Evolutionary conservation across 495 filamentous ascomycete genomes (phyloP).

Genomic region (Hypoxylon crocopeplum): DNA sequence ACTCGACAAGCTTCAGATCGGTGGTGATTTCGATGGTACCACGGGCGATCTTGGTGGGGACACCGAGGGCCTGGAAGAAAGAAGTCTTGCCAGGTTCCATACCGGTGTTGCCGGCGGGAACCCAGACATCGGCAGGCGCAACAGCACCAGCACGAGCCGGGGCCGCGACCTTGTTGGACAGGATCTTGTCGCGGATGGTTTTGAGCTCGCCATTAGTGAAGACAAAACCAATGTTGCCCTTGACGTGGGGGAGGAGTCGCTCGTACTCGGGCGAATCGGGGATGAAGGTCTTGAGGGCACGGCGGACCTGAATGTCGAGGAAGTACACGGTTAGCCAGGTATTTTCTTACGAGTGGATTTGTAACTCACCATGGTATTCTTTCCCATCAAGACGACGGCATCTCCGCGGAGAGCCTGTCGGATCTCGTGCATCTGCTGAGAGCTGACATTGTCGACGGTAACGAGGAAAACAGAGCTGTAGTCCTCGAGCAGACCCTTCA

Average conservation of each 20-base stretch:
- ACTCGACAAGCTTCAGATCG: slow-evolving; percentile 97
- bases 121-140: slow-evolving; percentile 86
- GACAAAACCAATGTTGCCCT: slow-evolving; percentile 98
- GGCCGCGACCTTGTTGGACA: slow-evolving; percentile 95
- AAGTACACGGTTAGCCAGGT: too few relatives aligned
- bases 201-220: slow-evolving; percentile 98
- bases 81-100: slow-evolving; percentile 99
- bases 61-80: slow-evolving; percentile 99
- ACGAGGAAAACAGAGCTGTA: slow-evolving; percentile 98
- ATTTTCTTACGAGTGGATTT: too few relatives aligned
- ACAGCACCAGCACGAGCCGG: slow-evolving; percentile 96
- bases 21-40: slow-evolving; percentile 99
- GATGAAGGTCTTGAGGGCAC: slow-evolving; percentile 96
- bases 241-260: slow-evolving; percentile 93
- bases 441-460: slow-evolving; percentile 93
- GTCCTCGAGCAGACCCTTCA: slow-evolving; percentile 89
- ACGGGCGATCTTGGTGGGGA: slow-evolving; percentile 99
- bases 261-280: slow-evolving; percentile 93
- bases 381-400: slow-evolving; percentile 97
- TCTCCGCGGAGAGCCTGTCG: slow-evolving; percentile 84
- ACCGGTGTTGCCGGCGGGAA: slow-evolving; percentile 98
- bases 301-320: slow-evolving; percentile 74
- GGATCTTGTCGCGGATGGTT: slow-evolving; percentile 87
- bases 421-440: slow-evolving; percentile 99
- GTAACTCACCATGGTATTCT: slow-evolving; percentile 91